Base-by-base conservation (phyloP, 2,329 filamentous ascomycete genomes). In the Apiospora rasikravindrae region DNA sequence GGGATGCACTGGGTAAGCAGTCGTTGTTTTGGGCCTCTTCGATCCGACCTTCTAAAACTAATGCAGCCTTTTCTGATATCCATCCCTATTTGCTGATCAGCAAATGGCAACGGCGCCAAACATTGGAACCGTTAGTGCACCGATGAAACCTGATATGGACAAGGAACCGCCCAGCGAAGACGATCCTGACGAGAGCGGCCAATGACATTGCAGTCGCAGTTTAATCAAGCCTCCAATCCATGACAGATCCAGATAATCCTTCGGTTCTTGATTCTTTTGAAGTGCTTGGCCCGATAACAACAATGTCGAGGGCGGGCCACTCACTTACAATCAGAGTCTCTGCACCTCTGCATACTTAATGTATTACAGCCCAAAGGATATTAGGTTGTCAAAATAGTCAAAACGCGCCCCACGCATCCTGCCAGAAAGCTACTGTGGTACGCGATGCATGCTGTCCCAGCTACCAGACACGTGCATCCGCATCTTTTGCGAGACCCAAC, bases 11-110 rank as follows among this genome's bases (percentile, higher is more conserved):
- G 33, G 57, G 57, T 24, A 40, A 40, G 37, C 44, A 47, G 2
- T 47, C 42, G 24, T 53, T 42, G 10, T n/a, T 22, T 22, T 37
- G 19, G 19, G 57, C 57, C 33, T 37, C 33, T 64, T 64, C 57
- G 4, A 64, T 24, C 57, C 57, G 57, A n/a, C 57, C 57, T 64
- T 64, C 57, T n/a, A 64, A 64, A 64, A 64, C 57, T 37, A 61
- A n/a, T 37, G 8, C 33, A 49, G 22, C 33, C n/a, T 14, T 33
- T 61, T 61, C 16, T 33, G 45, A 49, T n/a, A 37, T 64, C 33
- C 33, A n/a, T 64, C 19, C 57, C 57, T 14, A 40, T 40, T 22
- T 64, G 33, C 10, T 24, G 57, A 64, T 64, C 33, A 40, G 57
- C 57, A 14, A 64, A 64, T 22, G 57, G 33, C 29, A 11, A 64